Base-by-base conservation (phyloP, 352 stramenopile species). In the Globisporangium nagaii region DNA sequence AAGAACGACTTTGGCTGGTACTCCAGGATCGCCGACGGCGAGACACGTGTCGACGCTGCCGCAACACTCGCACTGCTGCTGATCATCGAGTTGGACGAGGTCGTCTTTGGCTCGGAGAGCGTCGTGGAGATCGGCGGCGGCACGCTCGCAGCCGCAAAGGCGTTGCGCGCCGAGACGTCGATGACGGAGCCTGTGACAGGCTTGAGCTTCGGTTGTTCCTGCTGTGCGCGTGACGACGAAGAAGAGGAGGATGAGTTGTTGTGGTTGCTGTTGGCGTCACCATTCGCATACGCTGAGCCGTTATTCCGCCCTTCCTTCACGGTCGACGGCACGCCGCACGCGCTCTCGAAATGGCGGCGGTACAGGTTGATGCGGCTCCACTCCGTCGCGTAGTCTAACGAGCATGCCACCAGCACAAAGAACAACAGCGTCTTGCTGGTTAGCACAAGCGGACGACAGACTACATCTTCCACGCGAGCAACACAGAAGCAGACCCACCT, bases 1-100 rank as follows among this genome's bases (percentile, higher is more conserved):
- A 92, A 24, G 39, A 92, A 92, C 12, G 70, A 74, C 56, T 92
- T 92, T 5, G 75, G 66, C 66, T 92, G 82, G 55, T 92, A 92
- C 54, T 82, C 63, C 37, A 92, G 53, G 42, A 92, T 56, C 1
- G 75, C 73, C 7, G 68, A 53, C 0, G 71, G 65, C 6, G 63
- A 65, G 31, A 72, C 53, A 15, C 47, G 61, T 13, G 52, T 61
- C 0, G 56, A 7, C 2, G 57, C 48, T 30, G 43, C 56, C 19
- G 44, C 45, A 7, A 53, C 55, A 22, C 36, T 53, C n/a, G 27
- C 35, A n/a, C 30, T 36, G 17, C 43, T 46, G 25, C 42, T 69
- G n/a, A 56, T n/a, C 27, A 19, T 47, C 17, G 58, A 27, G 10
- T 32, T 25, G 17, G 20, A 39, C 11, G 30, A 25, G 9, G 58